Conservation (phyloP, 495 filamentous ascomycete genomes). For the Chaetomium fimeti region DNA sequence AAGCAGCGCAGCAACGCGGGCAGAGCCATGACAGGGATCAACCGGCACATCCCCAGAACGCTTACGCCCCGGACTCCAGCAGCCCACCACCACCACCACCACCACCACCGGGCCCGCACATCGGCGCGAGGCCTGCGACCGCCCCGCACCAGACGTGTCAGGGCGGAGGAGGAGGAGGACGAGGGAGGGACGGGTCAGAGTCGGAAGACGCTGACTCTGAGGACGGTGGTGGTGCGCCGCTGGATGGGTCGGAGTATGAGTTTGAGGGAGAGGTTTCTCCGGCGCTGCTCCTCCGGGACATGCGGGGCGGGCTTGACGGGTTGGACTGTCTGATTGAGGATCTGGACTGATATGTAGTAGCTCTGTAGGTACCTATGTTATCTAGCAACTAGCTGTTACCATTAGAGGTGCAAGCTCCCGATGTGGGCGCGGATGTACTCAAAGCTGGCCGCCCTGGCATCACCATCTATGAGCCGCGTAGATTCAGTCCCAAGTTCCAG, state of each 20-base stretch:
- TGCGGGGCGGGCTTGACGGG: neutral
- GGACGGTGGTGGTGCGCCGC: neutral
- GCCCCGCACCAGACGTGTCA: neutral
- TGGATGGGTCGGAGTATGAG: neutral
- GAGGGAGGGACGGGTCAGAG: neutral
- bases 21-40: neutral
- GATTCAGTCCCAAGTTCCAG: too few species aligned
- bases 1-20: neutral
- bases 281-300: too few species aligned
- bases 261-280: too few species aligned
- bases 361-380: too few species aligned
- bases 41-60: neutral
- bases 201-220: conserved; percentile 9
- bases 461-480: too few species aligned
- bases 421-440: too few species aligned
- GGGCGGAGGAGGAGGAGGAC: neutral
- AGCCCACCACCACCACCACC: too few species aligned
- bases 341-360: too few species aligned
- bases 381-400: too few species aligned
- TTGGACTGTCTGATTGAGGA: too few species aligned
- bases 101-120: neutral
- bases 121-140: neutral
- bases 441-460: too few species aligned
- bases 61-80: neutral
- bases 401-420: too few species aligned